phyloP scores from a whole-genome alignment of 2,329 filamentous ascomycete genomes.

The Ceratocystis colombiana region DNA sequence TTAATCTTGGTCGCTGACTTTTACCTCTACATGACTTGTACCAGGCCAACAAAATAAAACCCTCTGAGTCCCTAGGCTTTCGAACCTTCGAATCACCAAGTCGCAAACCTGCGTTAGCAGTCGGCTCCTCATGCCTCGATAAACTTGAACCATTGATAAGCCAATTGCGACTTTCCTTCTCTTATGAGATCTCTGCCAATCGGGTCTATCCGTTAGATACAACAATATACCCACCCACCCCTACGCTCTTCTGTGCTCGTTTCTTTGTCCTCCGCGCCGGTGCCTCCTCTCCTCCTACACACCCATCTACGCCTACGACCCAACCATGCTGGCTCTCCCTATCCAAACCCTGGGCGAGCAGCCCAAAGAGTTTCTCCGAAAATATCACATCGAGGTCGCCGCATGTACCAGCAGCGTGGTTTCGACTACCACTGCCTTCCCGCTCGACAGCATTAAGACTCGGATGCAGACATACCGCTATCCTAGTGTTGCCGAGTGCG shows the following conservation, averaged over 20 bases:
- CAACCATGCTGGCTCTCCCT: conserved; percentile 21
- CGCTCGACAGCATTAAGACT: conserved; percentile 80
- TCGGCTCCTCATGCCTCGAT: background rate
- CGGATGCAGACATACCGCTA: conserved; percentile 83
- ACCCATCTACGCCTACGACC: background rate
- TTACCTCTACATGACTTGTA: too few relatives aligned
- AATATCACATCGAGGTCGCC: conserved; percentile 68
- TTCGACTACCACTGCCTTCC: conserved; percentile 71
- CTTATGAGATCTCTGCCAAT: background rate
- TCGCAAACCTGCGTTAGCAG: background rate
- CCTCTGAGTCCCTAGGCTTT: background rate
- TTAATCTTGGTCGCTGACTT: background rate
- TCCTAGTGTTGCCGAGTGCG: conserved; percentile 62
- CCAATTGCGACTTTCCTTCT: background rate
- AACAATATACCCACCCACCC: background rate
- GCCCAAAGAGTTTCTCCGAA: conserved; percentile 22
- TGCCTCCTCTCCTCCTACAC: background rate
- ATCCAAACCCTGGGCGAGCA: conserved; percentile 22
- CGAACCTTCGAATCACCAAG: background rate
- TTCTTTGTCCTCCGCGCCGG: background rate
- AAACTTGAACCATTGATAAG: background rate
- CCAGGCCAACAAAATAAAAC: background rate
- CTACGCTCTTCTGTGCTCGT: background rate
- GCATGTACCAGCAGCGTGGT: conserved; percentile 68
- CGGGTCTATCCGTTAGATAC: background rate